Evolutionary conservation across 164 flowering plant genomes (phyloP), one percentile per base, ranked within the genome.

Genomic region (Cinnamomum chago): DNA sequence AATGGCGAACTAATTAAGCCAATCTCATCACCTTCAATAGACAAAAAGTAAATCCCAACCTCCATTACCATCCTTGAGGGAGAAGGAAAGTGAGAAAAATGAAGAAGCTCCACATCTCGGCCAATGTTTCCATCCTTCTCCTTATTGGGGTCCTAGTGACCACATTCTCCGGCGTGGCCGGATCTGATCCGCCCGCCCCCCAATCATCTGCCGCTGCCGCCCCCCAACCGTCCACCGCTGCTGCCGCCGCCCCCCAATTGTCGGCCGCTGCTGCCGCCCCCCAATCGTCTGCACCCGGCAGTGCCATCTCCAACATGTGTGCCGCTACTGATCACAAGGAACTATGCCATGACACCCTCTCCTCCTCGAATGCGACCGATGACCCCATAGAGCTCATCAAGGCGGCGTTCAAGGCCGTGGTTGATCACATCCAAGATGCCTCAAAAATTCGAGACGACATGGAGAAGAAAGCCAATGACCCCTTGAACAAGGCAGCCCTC

Each of bases 321-420:
- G 65, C 72, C 13, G 82, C 86, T 0, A 82, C 88, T 0, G 86
- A 86, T 66, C 80, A 84, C 74, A 82, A 81, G 76, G 83, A 86
- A 11, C 66, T 77, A 0, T 89, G 92, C 33, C 62, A 71, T 0
- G 70, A 74, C 2, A 85, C 80, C 76, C 78, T 87, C n/a, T 23
- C n/a, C 82, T 77, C 80, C 24, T 20, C 9, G 28, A 27, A 75
- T 50, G 70, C 28, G 2, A 78, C 68, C 13, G 83, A 83, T n/a
- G 76, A 79, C 64, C 84, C 86, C 0, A 83, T 80, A 71, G 92
- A 85, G 20, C 80, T 78, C 51, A 33, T 89, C 28, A 71, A 75
- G 68, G 81, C 76, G 0, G 83, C 86, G 11, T 22, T 89, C 25
- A 22, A 80, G 11, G 84, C 71, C 23, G 81, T 86, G 67, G 68